A percentile compares a stretch with the other conserved stretches of the same genome.
Evolutionary conservation across 495 filamentous ascomycete genomes (phyloP).

Genomic region (Beverwykella pulmonaria): DNA sequence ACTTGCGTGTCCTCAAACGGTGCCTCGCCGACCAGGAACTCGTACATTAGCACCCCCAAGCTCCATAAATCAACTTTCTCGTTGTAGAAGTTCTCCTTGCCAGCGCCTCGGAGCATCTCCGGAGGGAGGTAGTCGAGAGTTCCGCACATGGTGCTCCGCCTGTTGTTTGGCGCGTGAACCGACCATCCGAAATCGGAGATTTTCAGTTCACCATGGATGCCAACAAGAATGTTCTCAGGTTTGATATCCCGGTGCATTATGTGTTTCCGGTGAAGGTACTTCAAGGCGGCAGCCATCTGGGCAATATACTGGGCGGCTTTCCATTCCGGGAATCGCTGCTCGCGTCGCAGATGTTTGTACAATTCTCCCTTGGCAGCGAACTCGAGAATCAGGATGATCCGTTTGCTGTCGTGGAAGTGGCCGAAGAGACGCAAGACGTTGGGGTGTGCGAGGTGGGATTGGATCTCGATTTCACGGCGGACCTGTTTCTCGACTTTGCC

Average conservation of each 20-base stretch:
- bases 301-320: constrained; percentile 96
- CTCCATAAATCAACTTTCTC: constrained; percentile 98
- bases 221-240: constrained; percentile 96
- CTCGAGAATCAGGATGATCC: constrained; percentile 94
- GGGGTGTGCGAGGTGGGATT: constrained; percentile 92
- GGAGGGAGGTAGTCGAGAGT: constrained; percentile 96
- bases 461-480: constrained; percentile 95
- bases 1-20: constrained; percentile 94
- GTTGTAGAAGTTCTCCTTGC: constrained; percentile 80
- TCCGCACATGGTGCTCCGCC: constrained; percentile 93
- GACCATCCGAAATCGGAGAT: constrained; percentile 99
- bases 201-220: constrained; percentile 97
- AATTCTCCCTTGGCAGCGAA: constrained; percentile 94
- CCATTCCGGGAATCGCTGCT: constrained; percentile 89
- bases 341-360: constrained; percentile 92
- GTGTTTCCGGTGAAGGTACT: constrained; percentile 94
- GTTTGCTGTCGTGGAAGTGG: constrained; percentile 95
- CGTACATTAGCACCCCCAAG: constrained; percentile 91
- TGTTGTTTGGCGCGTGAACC: constrained; percentile 94
- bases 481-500: constrained; percentile 97
- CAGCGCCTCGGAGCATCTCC: constrained; percentile 88
- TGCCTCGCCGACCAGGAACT: constrained; percentile 93
- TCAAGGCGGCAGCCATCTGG: constrained; percentile 94
- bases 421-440: constrained; percentile 94
- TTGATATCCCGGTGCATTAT: constrained; percentile 99